Evolutionary conservation across 805 yeast genomes (phyloP).

Genomic region (Grigorovia yakushimaensis): DNA sequence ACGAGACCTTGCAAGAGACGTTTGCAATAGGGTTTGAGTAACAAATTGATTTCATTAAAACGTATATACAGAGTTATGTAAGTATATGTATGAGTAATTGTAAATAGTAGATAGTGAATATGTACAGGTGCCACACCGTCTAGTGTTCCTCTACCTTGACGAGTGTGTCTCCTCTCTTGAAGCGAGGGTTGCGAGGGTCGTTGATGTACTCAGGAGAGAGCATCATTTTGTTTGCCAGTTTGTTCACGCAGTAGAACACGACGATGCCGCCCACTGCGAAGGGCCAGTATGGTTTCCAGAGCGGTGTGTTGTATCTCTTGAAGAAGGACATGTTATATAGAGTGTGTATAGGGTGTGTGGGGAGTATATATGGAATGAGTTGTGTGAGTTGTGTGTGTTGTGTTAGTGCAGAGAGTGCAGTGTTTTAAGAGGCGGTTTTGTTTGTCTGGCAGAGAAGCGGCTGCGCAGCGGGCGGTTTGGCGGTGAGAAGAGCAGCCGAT

Average conservation of each 20-base stretch:
- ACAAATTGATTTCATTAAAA: too few relatives aligned
- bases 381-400: too few relatives aligned
- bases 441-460: too few relatives aligned
- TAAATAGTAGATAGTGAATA: too few relatives aligned
- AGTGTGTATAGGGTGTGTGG: background rate
- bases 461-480: too few relatives aligned
- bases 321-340: slow-evolving; percentile 12
- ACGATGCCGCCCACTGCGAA: slow-evolving; percentile 74
- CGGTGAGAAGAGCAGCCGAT: too few relatives aligned
- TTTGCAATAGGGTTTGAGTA: too few relatives aligned
- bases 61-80: too few relatives aligned
- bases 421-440: too few relatives aligned
- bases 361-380: background rate
- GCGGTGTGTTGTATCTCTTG: slow-evolving; percentile 37
- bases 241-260: slow-evolving; percentile 61
- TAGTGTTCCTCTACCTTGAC: slow-evolving; percentile 27
- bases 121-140: too few relatives aligned
- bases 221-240: slow-evolving; percentile 58
- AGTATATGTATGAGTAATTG: too few relatives aligned
- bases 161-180: slow-evolving; percentile 46
- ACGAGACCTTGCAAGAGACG: slow-evolving; percentile 33
- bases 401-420: background rate
- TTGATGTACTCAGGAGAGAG: slow-evolving; percentile 75
- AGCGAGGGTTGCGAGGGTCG: slow-evolving; percentile 96
- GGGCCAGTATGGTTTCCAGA: slow-evolving; percentile 74